Base-by-base conservation (phyloP, 768 basidiomycete genomes). In the Naematelia aurantialba region DNA sequence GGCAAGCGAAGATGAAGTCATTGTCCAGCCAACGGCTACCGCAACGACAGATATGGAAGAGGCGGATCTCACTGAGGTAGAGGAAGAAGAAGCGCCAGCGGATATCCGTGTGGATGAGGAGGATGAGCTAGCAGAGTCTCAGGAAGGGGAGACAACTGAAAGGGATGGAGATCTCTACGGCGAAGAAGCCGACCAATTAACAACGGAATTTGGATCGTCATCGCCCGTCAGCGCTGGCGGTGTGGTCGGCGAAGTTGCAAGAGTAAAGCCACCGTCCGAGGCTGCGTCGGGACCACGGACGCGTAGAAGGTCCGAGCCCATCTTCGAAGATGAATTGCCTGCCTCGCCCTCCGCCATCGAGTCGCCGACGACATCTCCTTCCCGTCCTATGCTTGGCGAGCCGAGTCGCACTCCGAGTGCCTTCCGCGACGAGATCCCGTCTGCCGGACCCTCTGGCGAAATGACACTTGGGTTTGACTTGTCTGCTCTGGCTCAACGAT, bases 391-490 rank as follows among this genome's bases (percentile, higher is more conserved):
- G 34, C 17, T 39, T 8, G 34, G 34, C 17, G 34, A 39, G 17
- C 17, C 34, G 8, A 39, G 34, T 39, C 55, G 56, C n/a, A 44
- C 45, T 17, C 45, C 55, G 2, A 58, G 52, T 39, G 42, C 31
- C 19, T 72, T 57, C 55, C 59, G 70, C 19, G 61, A 62, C 50
- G 70, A 72, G 49, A 72, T 69, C 48, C 47, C 59, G 4, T 57
- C 65, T 5, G 26, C 58, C 3, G 47, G 31, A 17, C n/a, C 50
- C 1, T 52, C 59, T 22, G 70, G 70, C 34, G 63, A 67, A 49
- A 44, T 78, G 11, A 72, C 74, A 1, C 56, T 81, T 21, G 68
- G 70, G 2, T 80, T 82, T 51, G 75, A 80, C 55, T 44, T 82
- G 2, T 52, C 65, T 14, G 74, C 69, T 24, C 57, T 82, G 5